Conservation (phyloP, 2,329 filamentous ascomycete genomes). For the Emmonsia crescens region DNA sequence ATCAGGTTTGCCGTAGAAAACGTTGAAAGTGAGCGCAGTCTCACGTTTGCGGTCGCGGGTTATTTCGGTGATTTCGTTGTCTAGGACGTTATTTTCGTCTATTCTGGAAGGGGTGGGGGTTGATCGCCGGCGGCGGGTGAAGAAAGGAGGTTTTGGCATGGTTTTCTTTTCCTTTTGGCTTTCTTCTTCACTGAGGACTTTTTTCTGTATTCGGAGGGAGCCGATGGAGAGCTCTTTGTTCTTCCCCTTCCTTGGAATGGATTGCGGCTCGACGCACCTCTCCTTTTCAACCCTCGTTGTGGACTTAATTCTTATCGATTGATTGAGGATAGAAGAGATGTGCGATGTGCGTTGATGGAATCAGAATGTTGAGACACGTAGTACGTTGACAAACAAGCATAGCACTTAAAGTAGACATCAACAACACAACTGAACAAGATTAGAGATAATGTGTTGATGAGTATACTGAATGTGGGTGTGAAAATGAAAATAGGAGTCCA, state of each 20-base stretch:
- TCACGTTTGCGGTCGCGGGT: slow-evolving; percentile 1
- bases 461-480: not conserved
- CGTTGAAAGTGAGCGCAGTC: slow-evolving; percentile 9
- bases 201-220: not conserved
- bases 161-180: not conserved
- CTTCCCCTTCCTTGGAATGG: not conserved
- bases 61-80: not conserved
- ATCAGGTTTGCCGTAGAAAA: slow-evolving; percentile 12
- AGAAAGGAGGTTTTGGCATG: not conserved
- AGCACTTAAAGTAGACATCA: not conserved
- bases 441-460: not conserved
- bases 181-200: not conserved
- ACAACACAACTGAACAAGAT: not conserved
- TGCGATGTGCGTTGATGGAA: not conserved
- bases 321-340: not conserved
- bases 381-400: not conserved
- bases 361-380: not conserved
- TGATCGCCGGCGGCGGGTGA: not conserved
- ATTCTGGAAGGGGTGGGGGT: not conserved
- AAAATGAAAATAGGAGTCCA: not conserved
- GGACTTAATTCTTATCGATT: not conserved
- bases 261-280: not conserved
- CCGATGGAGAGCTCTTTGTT: not conserved
- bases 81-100: not conserved
- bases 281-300: not conserved